Base-by-base conservation (phyloP, 192 early-diverging fungal genomes). In the Podila epigama region DNA sequence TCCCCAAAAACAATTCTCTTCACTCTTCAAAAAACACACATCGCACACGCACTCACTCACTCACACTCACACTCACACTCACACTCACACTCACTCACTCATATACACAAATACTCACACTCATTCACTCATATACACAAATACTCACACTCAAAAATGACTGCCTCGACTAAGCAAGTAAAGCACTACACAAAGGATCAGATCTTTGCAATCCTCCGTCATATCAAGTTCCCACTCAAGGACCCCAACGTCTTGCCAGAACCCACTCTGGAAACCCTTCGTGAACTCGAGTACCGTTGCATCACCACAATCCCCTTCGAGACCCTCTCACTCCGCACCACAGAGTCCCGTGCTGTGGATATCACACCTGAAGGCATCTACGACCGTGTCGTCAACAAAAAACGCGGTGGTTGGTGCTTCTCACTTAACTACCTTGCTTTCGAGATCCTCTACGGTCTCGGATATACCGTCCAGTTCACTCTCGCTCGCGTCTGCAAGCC, bases 341-440 rank as follows among this genome's bases (percentile, higher is more conserved):
- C 68, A 2, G 25, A 44, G 16, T 4, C 59, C 18, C 59, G 60
- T 10, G 33, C 13, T 2, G 68, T 70, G 12, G 68, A 70, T 9
- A 70, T 70, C 41, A 36, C 59, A 2, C 60, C 63, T 2, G 40
- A 70, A 13, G 68, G 60, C 4, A 70, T 70, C 34, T 70, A 57
- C 31, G 53, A 70, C 35, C 68, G 68, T 8, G 27, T 62, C 11
- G 42, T 70, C 31, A 62, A 55, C 41, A 39, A 70, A 16, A 51
- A 32, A 20, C 68, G 68, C 8, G 68, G 68, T 15, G 68, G 68
- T n/a, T 70, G 68, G 68, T 70, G 68, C 34, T 70, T 70, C 33
- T 70, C 68, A 4, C 60, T 70, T 42, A 70, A 70, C 41, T 22
- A 39, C 9, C 53, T 70, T 11, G 59, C 41, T 1, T 63, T 28